Evolutionary conservation across 2,329 filamentous ascomycete genomes (phyloP), one percentile per base, ranked within the genome.

Genomic region (Drechslera avenae): DNA sequence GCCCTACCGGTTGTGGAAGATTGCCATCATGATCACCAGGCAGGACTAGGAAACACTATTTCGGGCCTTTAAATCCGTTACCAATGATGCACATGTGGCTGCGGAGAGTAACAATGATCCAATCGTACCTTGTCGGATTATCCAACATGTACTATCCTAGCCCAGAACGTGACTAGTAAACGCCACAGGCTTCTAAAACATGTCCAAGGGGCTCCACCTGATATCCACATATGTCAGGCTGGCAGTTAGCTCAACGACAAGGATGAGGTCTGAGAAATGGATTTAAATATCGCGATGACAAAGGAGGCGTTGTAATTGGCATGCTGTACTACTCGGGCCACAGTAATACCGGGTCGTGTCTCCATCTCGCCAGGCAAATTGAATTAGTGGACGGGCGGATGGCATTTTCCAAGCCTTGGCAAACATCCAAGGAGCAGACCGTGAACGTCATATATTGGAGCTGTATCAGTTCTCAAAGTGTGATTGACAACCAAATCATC

Each of bases 11-110:
- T 35, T 39, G 28, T 13, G 12, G 30, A 31, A n/a, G 7, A 21
- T 34, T 18, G 16, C 32, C 35, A 40, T 46, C 23, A 26, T 34
- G 35, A 46, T 46, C 44, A n/a, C 5, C 43, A 31, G 4, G 23
- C 30, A 31, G 34, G 21, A 21, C 43, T 36, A 30, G 30, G 36
- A 34, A 8, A 32, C 19, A 28, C n/a, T n/a, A 31, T 19, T 31
- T 13, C 40, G 21, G 32, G 32, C 31, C 17, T 30, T 12, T 19
- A 16, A 3, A 16, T 23, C 17, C 30, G 17, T 14, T 14, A 33
- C 18, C 31, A 13, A 28, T 12, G 30, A 42, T 32, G 33, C 18
- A 12, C n/a, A 23, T 14, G 39, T 2, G 33, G 17, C 12, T 19
- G 13, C 14, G 33, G 39, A 2, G 34, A 21, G 7, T 17, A 14